phyloP scores from a whole-genome alignment of 331 rosid genomes.

The Quercus phellos region DNA sequence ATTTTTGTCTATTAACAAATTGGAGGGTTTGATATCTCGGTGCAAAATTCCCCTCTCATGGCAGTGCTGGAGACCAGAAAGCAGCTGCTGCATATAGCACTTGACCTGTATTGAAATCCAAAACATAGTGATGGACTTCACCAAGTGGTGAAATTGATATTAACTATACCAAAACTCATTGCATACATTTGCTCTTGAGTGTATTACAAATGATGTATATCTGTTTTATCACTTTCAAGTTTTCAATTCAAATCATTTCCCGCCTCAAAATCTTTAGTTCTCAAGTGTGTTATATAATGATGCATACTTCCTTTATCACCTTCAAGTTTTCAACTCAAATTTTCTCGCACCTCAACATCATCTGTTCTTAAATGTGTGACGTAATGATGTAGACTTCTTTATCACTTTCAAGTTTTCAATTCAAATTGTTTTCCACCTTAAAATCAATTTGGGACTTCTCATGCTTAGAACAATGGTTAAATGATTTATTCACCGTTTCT shows the following conservation, averaged over 20 bases:
- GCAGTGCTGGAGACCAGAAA: conserved; percentile 64
- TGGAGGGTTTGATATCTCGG: conserved; percentile 64
- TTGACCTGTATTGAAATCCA: conserved; percentile 46
- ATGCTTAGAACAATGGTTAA: too few relatives aligned
- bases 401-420: not conserved
- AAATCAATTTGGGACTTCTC: not conserved
- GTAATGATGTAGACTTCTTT: not conserved
- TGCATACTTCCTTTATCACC: not conserved
- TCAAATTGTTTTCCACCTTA: not conserved
- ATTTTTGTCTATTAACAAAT: conserved; percentile 58
- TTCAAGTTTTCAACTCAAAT: not conserved
- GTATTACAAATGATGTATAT: not conserved
- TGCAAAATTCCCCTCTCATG: conserved; percentile 62
- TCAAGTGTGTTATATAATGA: not conserved
- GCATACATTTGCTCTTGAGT: not conserved
- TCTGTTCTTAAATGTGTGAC: not conserved
- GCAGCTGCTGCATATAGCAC: conserved; percentile 69
- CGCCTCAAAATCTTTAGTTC: not conserved
- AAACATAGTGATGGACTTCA: not conserved
- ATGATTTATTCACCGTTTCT: too few relatives aligned
- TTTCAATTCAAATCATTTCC: not conserved
- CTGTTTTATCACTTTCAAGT: not conserved
- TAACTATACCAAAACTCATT: not conserved
- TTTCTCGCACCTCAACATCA: not conserved
- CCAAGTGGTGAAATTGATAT: not conserved